phyloP scores from a whole-genome alignment of 106 monocot species.

The Phalaenopsis aphrodite region DNA sequence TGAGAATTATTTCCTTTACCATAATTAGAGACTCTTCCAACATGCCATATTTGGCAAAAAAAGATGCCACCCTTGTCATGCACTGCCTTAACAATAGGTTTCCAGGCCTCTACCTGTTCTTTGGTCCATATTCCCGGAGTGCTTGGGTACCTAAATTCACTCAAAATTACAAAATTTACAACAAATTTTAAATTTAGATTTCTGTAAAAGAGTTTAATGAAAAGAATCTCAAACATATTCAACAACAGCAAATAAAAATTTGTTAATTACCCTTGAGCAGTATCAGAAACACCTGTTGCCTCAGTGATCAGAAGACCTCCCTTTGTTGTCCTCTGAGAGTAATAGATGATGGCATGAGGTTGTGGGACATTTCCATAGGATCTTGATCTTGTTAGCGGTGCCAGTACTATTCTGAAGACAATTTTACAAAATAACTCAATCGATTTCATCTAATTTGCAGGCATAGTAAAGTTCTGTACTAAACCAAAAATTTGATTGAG shows the following conservation, averaged over 20 bases:
- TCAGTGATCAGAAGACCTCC: constrained; percentile 19
- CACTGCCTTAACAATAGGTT: constrained; percentile 16
- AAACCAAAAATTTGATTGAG: background rate
- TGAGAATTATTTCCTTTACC: constrained; percentile 1
- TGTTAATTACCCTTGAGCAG: constrained; percentile 30
- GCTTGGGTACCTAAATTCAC: background rate
- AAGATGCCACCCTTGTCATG: constrained; percentile 22
- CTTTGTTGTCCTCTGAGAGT: constrained; percentile 25
- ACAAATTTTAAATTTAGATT: too few species aligned
- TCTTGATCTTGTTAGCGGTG: constrained; percentile 40
- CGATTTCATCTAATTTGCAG: too few species aligned
- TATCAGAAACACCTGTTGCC: constrained; percentile 33
- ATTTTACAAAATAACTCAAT: too few species aligned
- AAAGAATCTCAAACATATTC: too few species aligned
- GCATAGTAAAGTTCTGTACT: background rate
- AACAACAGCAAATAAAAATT: background rate
- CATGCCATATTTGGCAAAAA: constrained; percentile 19
- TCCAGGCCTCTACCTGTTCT: constrained; percentile 18
- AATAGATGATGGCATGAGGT: constrained; percentile 35
- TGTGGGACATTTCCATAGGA: constrained; percentile 42
- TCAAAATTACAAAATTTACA: background rate
- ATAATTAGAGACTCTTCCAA: constrained; percentile 10
- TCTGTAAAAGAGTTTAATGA: too few species aligned
- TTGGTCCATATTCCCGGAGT: constrained; percentile 13
- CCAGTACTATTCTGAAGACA: constrained; percentile 9